Evolutionary conservation across 1,284 basidiomycete species (phyloP).

Genomic region (Trametes polyzona): DNA sequence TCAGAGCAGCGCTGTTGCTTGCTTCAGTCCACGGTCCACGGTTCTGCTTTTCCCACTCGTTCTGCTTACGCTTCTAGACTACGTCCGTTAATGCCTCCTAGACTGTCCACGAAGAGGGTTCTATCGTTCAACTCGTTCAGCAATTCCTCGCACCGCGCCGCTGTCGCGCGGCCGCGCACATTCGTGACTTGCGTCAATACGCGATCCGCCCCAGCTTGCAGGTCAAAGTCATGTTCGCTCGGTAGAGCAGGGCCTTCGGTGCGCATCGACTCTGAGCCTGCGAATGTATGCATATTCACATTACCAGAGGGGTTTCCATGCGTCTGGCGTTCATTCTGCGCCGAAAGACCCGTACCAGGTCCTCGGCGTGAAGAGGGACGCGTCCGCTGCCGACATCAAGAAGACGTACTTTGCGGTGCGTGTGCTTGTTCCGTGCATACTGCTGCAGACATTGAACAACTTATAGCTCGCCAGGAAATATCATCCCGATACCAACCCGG

Average conservation of each 20-base stretch:
- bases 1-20: slow-evolving; percentile 4
- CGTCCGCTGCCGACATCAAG: slow-evolving; percentile 90
- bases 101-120: slow-evolving; percentile 54
- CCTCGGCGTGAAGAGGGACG: slow-evolving; percentile 87
- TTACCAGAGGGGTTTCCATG: slow-evolving; percentile 75
- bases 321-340: slow-evolving; percentile 57
- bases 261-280: background rate
- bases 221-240: slow-evolving; percentile 7
- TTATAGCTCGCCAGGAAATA: slow-evolving; percentile 93
- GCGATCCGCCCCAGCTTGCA: slow-evolving; percentile 5
- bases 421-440: slow-evolving; percentile 6
- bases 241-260: slow-evolving; percentile 17
- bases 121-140: slow-evolving; percentile 62
- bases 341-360: slow-evolving; percentile 93
- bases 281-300: slow-evolving; percentile 1
- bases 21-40: background rate
- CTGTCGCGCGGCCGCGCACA: slow-evolving; percentile 40
- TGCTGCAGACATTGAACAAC: slow-evolving; percentile 5
- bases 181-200: slow-evolving; percentile 38
- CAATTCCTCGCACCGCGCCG: slow-evolving; percentile 49
- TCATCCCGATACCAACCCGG: slow-evolving; percentile 97
- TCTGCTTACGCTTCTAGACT: slow-evolving; percentile 17
- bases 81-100: slow-evolving; percentile 41
- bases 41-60: background rate
- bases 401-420: slow-evolving; percentile 93